These are phyloP conservation scores for Arxiozyma slooffiae DNA, from an alignment of 1,139 yeast species.

Conservation along the genomic window DNA sequence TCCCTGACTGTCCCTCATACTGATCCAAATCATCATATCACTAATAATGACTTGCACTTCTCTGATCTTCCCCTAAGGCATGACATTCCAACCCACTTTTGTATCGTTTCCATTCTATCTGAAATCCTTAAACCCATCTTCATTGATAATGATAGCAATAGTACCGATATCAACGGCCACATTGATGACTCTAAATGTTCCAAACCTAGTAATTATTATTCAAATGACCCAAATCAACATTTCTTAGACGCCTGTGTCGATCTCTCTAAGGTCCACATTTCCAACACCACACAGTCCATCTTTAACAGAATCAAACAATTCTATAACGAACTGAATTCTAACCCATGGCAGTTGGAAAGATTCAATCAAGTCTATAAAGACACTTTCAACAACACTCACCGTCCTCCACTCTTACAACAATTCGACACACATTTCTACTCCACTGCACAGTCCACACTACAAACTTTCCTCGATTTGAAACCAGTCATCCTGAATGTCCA, in stretches of 20 bases:
- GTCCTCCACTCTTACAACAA: constrained; percentile 4
- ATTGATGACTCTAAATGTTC: not conserved
- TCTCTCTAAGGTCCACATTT: constrained; percentile 5
- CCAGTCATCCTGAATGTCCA: constrained; percentile 8
- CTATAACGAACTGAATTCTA: constrained; percentile 8
- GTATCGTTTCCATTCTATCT: constrained; percentile 8
- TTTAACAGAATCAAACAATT: constrained; percentile 10
- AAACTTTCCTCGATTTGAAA: constrained; percentile 7
- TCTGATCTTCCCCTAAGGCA: constrained; percentile 4
- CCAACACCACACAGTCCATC: constrained; percentile 7
- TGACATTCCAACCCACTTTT: constrained; percentile 9
- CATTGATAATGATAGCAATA: not conserved
- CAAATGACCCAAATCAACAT: constrained; percentile 1
- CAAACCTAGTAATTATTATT: not conserved
- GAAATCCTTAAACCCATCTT: constrained; percentile 10
- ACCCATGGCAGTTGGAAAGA: constrained; percentile 15
- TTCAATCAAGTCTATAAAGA: constrained; percentile 8
- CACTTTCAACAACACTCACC: constrained; percentile 1
- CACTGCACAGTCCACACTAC: constrained; percentile 10
- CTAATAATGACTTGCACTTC: constrained; percentile 5
- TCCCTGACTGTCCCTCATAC: constrained; percentile 12
- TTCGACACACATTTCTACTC: constrained; percentile 10
- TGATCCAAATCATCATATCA: constrained; percentile 3
- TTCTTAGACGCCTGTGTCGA: constrained; percentile 10
- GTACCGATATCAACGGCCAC: not conserved